Evolutionary conservation across 768 basidiomycete species (phyloP).

Genomic region (Rhizopogon rudus): DNA sequence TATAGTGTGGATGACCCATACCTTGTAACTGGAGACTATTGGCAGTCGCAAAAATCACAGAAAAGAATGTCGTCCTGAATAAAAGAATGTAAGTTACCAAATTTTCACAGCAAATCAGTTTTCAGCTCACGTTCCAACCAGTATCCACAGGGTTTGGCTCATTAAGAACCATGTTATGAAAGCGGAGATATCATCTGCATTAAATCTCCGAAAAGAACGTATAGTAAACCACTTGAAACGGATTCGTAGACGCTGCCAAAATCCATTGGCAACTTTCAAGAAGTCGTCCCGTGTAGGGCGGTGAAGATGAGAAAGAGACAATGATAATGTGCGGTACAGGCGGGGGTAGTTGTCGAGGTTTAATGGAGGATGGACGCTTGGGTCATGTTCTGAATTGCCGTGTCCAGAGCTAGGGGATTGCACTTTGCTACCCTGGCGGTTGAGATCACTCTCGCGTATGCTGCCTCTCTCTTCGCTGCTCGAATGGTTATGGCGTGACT

Average conservation of each 20-base stretch:
- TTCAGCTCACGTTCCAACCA: slow-evolving; percentile 62
- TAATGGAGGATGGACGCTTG: slow-evolving; percentile 12
- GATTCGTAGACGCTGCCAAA: slow-evolving; percentile 84
- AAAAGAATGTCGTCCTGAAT: slow-evolving; percentile 88
- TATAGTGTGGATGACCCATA: slow-evolving; percentile 24
- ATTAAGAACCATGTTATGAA: slow-evolving; percentile 95
- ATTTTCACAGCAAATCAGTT: background rate
- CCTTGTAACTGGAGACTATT: slow-evolving; percentile 87
- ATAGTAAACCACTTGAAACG: slow-evolving; percentile 99
- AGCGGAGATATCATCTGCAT: slow-evolving; percentile 94
- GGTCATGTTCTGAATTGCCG: background rate
- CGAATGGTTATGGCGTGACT: slow-evolving; percentile 13
- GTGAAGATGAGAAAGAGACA: slow-evolving; percentile 70
- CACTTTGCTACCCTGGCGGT: background rate
- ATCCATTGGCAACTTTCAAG: slow-evolving; percentile 78
- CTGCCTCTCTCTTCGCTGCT: background rate
- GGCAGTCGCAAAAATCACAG: slow-evolving; percentile 82
- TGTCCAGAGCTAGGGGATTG: slow-evolving; percentile 5
- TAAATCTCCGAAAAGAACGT: slow-evolving; percentile 89
- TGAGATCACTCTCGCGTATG: background rate
- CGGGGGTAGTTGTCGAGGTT: slow-evolving; percentile 67
- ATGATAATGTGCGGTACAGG: slow-evolving; percentile 77
- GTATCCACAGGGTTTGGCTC: slow-evolving; percentile 93
- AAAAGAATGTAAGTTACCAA: slow-evolving; percentile 2
- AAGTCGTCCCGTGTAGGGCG: slow-evolving; percentile 89